Percentiles rank a stretch among this genome's conserved stretches.
Conservation (phyloP, 768 basidiomycete genomes). For the Lactifluus echinatus region DNA sequence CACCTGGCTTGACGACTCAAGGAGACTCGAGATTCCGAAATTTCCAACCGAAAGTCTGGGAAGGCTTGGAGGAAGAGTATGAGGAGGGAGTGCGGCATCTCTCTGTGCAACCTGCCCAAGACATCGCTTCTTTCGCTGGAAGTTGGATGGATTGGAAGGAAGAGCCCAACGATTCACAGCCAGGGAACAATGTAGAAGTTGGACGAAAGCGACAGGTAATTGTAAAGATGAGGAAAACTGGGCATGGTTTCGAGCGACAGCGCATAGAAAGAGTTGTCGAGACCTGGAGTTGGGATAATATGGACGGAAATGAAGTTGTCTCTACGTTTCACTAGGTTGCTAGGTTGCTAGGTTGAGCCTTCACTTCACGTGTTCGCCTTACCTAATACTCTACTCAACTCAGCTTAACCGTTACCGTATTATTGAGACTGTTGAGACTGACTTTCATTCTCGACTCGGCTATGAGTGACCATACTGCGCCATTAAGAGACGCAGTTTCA, state of each 20-base stretch:
- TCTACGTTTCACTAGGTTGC: not conserved
- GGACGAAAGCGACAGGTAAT: conserved; percentile 42
- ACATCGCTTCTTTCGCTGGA: conserved; percentile 37
- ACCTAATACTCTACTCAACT: not conserved
- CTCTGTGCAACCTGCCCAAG: conserved; percentile 33
- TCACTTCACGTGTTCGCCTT: not conserved
- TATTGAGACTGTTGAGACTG: not conserved
- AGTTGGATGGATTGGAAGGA: conserved; percentile 25
- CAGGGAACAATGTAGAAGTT: conserved; percentile 29
- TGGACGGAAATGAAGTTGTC: not conserved
- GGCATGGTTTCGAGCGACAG: conserved; percentile 57
- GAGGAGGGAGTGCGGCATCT: conserved; percentile 34
- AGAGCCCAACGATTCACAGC: conserved; percentile 19
- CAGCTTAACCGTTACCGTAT: not conserved
- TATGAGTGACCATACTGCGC: not conserved
- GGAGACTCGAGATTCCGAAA: conserved; percentile 27
- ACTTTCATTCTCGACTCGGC: not conserved
- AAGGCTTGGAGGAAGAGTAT: conserved; percentile 37
- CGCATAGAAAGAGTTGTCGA: conserved; percentile 61
- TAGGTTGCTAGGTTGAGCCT: not conserved
- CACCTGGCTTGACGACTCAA: conserved; percentile 8
- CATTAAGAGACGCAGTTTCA: not conserved
- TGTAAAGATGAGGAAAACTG: conserved; percentile 49
- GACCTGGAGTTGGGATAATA: conserved; percentile 49
- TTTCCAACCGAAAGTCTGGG: conserved; percentile 65